Conservation (phyloP, 306 rosid genomes). For the Lathyrus sativus region DNA sequence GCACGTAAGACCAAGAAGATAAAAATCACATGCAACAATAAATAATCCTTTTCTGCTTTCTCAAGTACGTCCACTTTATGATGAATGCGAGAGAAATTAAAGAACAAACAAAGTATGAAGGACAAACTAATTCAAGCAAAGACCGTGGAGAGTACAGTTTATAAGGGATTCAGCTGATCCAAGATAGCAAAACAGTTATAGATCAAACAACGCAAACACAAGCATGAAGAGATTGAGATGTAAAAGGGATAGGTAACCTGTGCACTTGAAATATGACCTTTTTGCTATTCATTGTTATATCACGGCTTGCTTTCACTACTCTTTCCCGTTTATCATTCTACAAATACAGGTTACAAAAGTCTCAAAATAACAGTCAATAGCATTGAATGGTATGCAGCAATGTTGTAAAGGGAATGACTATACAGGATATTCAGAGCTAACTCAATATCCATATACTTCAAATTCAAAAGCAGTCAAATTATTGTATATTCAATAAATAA, state of each 20-base stretch:
- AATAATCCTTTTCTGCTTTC: background rate
- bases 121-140: conserved; percentile 21
- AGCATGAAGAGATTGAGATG: background rate
- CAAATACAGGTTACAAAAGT: conserved; percentile 32
- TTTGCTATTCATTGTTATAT: conserved; percentile 90
- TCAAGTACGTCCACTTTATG: too few relatives aligned
- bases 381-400: conserved; percentile 7
- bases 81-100: conserved; percentile 6
- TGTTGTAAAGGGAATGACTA: background rate
- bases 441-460: conserved; percentile 20
- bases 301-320: conserved; percentile 93
- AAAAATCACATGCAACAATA: conserved; percentile 15
- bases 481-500: background rate
- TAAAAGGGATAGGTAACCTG: conserved; percentile 55
- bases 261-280: conserved; percentile 98
- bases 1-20: conserved; percentile 26
- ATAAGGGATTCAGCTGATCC: conserved; percentile 22
- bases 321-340: conserved; percentile 96
- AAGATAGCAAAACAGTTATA: conserved; percentile 5
- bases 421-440: conserved; percentile 7
- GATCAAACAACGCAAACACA: background rate
- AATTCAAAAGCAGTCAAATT: conserved; percentile 13
- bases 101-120: background rate
- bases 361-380: conserved; percentile 30
- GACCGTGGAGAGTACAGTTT: background rate